phyloP scores from a whole-genome alignment of 345 rosid genomes.

The Zanthoxylum bungeanum region DNA sequence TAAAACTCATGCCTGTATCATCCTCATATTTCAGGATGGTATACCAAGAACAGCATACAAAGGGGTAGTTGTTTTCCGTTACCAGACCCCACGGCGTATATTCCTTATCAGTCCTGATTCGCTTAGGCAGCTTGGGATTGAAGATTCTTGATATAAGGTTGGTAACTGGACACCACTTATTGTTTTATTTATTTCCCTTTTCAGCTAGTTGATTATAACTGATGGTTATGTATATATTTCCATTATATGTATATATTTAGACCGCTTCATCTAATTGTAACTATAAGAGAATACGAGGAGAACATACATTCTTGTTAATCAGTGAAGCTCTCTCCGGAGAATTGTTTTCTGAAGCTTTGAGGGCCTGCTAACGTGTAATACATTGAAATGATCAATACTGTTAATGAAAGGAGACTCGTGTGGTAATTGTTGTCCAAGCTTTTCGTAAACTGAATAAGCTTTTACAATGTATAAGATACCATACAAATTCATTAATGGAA shows the following conservation, averaged over 20 bases:
- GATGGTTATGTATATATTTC: not conserved
- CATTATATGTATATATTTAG: no score
- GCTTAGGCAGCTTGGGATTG: slow-evolving; percentile 53
- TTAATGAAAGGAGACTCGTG: not conserved
- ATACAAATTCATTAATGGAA: not conserved
- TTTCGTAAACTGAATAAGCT: not conserved
- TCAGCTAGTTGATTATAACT: not conserved
- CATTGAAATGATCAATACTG: not conserved
- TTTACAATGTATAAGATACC: not conserved
- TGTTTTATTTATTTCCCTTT: not conserved
- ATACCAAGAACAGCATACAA: slow-evolving; percentile 92
- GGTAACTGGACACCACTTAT: not conserved
- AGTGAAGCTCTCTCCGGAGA: not conserved
- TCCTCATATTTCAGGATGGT: slow-evolving; percentile 62
- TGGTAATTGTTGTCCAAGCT: not conserved
- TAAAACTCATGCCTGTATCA: not conserved
- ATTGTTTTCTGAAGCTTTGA: not conserved
- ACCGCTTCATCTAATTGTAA: not conserved
- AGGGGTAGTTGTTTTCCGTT: slow-evolving; percentile 81
- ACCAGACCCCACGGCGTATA: slow-evolving; percentile 57
- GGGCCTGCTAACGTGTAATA: not conserved
- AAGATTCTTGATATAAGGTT: slow-evolving; percentile 36
- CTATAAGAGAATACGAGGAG: not conserved
- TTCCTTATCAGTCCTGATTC: slow-evolving; percentile 80
- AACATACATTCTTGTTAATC: not conserved